Evolutionary conservation across 2,329 filamentous ascomycete species (phyloP).

Genomic region (Colletotrichum sp.): DNA sequence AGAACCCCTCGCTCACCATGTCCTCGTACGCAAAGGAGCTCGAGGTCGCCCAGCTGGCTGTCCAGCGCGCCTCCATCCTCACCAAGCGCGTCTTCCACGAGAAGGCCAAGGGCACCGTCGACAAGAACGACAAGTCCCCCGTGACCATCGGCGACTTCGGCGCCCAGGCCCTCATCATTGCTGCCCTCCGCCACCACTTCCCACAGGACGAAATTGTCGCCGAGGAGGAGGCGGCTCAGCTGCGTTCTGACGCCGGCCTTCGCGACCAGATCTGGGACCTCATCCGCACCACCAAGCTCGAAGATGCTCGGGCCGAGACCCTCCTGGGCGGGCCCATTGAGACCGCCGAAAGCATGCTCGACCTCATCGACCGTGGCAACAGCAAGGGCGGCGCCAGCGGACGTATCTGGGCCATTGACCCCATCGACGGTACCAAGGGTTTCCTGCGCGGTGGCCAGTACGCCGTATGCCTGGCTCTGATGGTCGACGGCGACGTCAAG

Average conservation of each 20-base stretch:
- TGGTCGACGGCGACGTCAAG: conserved; percentile 92
- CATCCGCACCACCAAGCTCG: conserved; percentile 74
- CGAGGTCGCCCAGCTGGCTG: conserved; percentile 83
- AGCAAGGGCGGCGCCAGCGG: conserved; percentile 75
- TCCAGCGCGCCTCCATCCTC: conserved; percentile 73
- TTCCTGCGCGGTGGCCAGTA: conserved; percentile 97
- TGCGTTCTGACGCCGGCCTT: conserved; percentile 74
- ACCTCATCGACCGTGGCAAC: conserved; percentile 70
- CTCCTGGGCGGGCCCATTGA: conserved; percentile 73
- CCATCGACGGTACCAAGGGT: conserved; percentile 97
- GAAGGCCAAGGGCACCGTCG: conserved; percentile 91
- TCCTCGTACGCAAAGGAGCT: conserved; percentile 75
- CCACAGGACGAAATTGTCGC: conserved; percentile 90
- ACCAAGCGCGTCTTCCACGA: conserved; percentile 68
- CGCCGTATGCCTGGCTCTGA: conserved; percentile 88
- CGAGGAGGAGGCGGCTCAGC: conserved; percentile 87
- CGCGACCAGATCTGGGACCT: conserved; percentile 79
- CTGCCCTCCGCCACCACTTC: conserved; percentile 87
- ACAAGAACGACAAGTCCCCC: conserved; percentile 94
- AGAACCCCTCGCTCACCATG: conserved; percentile 32
- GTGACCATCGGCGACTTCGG: conserved; percentile 99
- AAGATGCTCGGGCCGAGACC: conserved; percentile 67
- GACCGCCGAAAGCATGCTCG: conserved; percentile 69
- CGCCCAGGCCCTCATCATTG: conserved; percentile 94
- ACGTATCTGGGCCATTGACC: conserved; percentile 94